Evolutionary conservation across 805 yeast genomes (phyloP), one percentile per base, ranked within the genome.

Genomic region (Peterozyma toletana): DNA sequence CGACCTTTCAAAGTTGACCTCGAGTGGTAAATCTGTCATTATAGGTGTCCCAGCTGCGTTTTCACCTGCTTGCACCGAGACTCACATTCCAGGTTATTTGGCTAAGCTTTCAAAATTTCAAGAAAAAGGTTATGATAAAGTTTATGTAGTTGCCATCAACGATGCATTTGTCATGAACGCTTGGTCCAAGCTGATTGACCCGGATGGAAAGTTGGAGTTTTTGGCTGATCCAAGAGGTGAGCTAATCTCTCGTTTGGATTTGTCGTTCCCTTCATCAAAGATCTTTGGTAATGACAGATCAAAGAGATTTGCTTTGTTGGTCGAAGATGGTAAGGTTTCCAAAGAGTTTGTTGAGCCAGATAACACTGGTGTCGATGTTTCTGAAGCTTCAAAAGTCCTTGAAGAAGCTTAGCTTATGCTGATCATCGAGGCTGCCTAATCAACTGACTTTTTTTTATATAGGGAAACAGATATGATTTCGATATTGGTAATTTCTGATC

Each of bases 151-250:
- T 33, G 73, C 93, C 15, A 96, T 86, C 40, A 89, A 89, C 62
- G 96, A 89, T 59, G 75, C 93, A 2, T 89, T 89, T 61, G 96
- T 88, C 40, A 77, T 81, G 56, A 75, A 77, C 53, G 90, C 93
- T 0, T 89, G 96, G 95, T 78, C 76, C 37, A 74, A 79, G 44
- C 55, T 66, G 16, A 55, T 74, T 33, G 54, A 59, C 17, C 52
- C 59, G 11, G 49, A 50, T 36, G 40, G 51, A 4, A 50, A 49
- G 37, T 49, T 57, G 27, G 50, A 53, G 9, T 76, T 84, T 59
- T 69, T 88, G 50, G 87, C 95, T 36, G 96, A 89, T 62, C 82
- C 93, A n/a, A 63, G 68, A 44, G 95, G 84, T 21, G 82, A 78
- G 41, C 86, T 88, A 58, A 75, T 83, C 49, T 68, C 69, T 43